Evolutionary conservation across 257 asterid genomes (phyloP).

Genomic region (Fraxinus anomala): DNA sequence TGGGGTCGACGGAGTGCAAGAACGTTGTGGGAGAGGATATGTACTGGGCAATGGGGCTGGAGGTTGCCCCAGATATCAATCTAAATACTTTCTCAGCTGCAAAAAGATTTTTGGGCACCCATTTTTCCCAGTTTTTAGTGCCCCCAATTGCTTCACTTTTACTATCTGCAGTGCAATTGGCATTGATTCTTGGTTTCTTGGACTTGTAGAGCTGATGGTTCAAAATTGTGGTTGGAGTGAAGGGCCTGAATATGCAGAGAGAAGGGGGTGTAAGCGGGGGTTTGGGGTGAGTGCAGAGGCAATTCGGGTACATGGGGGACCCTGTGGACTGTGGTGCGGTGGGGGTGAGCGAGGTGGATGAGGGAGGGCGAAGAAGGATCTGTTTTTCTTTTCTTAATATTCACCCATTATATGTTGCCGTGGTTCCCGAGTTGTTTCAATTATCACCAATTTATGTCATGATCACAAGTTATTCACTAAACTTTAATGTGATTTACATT

Average conservation of each 20-base stretch:
- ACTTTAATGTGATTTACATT: too few species aligned
- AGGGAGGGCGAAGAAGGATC: background rate
- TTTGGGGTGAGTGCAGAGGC: conserved; percentile 40
- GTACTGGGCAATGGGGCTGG: conserved; percentile 95
- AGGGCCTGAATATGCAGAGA: conserved; percentile 11
- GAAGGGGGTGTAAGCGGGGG: conserved; percentile 19
- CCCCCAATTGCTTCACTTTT: conserved; percentile 37
- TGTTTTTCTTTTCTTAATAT: too few species aligned
- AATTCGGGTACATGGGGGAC: conserved; percentile 53
- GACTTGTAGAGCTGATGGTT: conserved; percentile 28
- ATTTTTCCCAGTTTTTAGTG: conserved; percentile 69
- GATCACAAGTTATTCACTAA: too few species aligned
- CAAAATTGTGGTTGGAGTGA: conserved; percentile 22
- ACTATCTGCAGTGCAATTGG: conserved; percentile 43
- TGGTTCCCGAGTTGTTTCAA: too few species aligned
- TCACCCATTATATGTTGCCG: too few species aligned
- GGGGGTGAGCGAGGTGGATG: background rate
- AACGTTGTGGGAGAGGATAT: conserved; percentile 90
- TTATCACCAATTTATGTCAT: too few species aligned
- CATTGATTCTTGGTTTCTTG: conserved; percentile 29
- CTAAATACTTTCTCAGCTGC: conserved; percentile 80
- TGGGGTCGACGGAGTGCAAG: conserved; percentile 87
- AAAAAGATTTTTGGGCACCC: conserved; percentile 67
- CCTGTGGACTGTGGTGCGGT: background rate
- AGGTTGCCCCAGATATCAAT: conserved; percentile 70